Conservation (phyloP, 441 rosid species). For the Biscutella auriculata region DNA sequence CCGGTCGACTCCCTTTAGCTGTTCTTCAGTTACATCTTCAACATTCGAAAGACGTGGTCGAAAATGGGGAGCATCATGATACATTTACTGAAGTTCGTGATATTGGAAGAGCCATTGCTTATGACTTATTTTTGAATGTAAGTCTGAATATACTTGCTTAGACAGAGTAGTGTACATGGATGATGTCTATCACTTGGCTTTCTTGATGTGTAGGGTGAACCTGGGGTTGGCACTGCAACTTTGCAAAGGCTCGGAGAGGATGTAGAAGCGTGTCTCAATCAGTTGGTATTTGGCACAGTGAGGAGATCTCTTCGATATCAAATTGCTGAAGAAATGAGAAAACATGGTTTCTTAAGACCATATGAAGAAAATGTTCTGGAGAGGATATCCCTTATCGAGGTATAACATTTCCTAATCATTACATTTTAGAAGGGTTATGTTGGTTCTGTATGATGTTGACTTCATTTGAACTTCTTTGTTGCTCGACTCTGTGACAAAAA, state of each 20-base stretch:
- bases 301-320: constrained; percentile 74
- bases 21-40: constrained; percentile 97
- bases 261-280: constrained; percentile 72
- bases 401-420: constrained; percentile 21
- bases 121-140: constrained; percentile 92
- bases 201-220: constrained; percentile 72
- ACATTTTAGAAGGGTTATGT: constrained; percentile 9
- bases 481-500: constrained; percentile 31
- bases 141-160: constrained; percentile 23
- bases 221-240: constrained; percentile 71
- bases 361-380: constrained; percentile 74
- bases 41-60: constrained; percentile 46
- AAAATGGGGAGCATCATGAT: constrained; percentile 56
- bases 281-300: constrained; percentile 89
- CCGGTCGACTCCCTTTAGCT: constrained; percentile 97
- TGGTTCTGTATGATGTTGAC: constrained; percentile 19
- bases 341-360: constrained; percentile 66
- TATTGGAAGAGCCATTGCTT: constrained; percentile 88
- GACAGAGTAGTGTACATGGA: constrained; percentile 13
- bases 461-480: constrained; percentile 23
- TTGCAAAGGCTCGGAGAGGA: constrained; percentile 97
- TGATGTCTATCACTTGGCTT: constrained; percentile 25
- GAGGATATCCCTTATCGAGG: constrained; percentile 80
- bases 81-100: constrained; percentile 89
- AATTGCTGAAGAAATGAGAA: constrained; percentile 76